Evolutionary conservation across 768 basidiomycete species (phyloP), one percentile per base, ranked within the genome.

Genomic region (Hypsizygus marmoreus): DNA sequence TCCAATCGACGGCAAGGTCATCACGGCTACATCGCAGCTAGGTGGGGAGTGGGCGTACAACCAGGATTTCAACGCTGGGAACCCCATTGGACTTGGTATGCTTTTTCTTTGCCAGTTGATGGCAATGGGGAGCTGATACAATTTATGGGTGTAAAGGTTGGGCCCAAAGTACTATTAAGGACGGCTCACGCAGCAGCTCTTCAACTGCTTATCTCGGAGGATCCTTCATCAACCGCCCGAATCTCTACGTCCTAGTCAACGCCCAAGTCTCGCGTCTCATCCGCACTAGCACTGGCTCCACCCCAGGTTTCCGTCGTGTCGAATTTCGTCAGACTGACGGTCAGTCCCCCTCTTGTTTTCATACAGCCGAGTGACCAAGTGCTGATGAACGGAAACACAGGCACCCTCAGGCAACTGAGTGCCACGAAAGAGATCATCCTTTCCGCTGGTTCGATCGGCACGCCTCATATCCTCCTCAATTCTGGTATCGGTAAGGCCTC

Each of bases 341-440:
- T 47, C 12, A 13, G 38, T 40, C 30, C 4, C 13, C 20, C n/a
- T 25, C 8, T 7, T 3, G 9, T 13, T 8, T 24, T 16, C 11
- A 9, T 19, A 9, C 35, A 8, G 35, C 8, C 9, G 10, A 16
- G 8, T 9, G 10, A 8, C 35, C 17, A 16, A 36, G 10, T 36
- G 35, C 11, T 11, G 8, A 11, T 36, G n/a, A n/a, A n/a, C 11
- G 9, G 8, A 36, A 19, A 8, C 1, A 5, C 25, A 49, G 47
- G 43, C 10, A 1, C 30, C 10, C 34, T 51, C 19, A 31, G 23
- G 6, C 45, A 35, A 17, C 40, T 62, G 1, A 62, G 51, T 1
- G 82, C 81, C 1, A 59, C 53, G 45, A 79, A 77, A 49, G 83
- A 86, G 53, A 66, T 86, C 43, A 70, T 86, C 13, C 53, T 86